Evolutionary conservation across 73 alveolate species (phyloP), one percentile per base, ranked within the genome.

Genomic region (Loxodes magnus): DNA sequence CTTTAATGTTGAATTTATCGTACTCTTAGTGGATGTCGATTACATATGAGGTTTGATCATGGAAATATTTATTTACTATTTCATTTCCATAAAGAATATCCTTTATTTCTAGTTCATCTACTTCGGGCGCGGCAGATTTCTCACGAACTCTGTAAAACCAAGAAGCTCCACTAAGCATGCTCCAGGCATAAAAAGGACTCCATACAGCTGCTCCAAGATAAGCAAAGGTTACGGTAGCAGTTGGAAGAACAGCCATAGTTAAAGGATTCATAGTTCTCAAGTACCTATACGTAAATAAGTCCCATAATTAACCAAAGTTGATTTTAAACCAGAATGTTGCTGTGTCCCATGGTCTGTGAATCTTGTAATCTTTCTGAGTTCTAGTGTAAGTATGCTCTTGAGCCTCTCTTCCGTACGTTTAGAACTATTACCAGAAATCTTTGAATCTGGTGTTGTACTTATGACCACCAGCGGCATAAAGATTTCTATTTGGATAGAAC

Each of bases 321-420:
- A 46, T 46, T 46, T 46, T 46, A 19, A 46, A 25, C 59, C 59
- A 46, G 34, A 46, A 46, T 23, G 6, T 46, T n/a, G 2, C 0
- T n/a, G 59, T 46, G 26, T 46, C 53, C 59, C 59, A 46, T 21
- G 59, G 59, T 10, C 59, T 17, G 26, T 46, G 59, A 23, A 46
- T 46, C 17, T 46, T 46, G 26, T 46, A 46, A 25, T 46, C 59
- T 21, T 16, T 24, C 27, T 12, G 20, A 24, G 59, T 46, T 20
- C 27, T 37, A 25, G 59, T 46, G 21, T 46, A 24, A 21, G 59
- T 21, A 25, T 46, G 59, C 39, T 46, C 59, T 46, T 46, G 22
- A 9, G 43, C 59, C n/a, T 46, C 59, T 0, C 0, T 16, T 12
- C 59, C 59, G 27, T 46, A 46, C 10, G 59, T 46, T 46, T 46